Evolutionary conservation across 1,284 basidiomycete genomes (phyloP), one percentile per base, ranked within the genome.

Genomic region (Phylloporus sp.): DNA sequence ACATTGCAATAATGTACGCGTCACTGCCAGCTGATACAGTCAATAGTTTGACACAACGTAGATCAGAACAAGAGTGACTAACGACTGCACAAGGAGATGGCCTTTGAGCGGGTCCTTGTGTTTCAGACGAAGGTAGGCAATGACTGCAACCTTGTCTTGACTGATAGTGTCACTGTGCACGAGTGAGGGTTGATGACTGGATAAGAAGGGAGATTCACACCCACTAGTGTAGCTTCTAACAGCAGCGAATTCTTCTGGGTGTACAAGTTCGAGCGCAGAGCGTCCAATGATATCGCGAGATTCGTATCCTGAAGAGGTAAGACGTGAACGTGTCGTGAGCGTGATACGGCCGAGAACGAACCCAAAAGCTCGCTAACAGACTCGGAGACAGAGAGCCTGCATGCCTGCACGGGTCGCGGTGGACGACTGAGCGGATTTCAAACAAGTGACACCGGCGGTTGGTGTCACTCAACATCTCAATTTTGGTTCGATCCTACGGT

Each of bases 61-160:
- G 15, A 52, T 52, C 60, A 58, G 37, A 45, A 67, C 6, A 27
- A 19, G 65, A 63, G 43, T 47, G 56, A 85, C 90, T 77, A 72
- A 93, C 92, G 67, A 93, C 85, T 41, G 87, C 85, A 75, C 91
- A 92, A 92, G 82, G 56, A 93, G 81, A 74, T 91, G 93, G 12
- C 91, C 91, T 70, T 88, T 88, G 78, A 86, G 86, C 0, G 89
- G 90, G 73, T 91, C 87, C 73, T 92, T 92, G 81, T 93, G 91
- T 73, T 85, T 85, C 80, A 94, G 84, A 61, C 91, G 89, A 60
- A 94, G 82, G 73, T 94, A 94, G 2, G 88, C 89, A 29, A 94
- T 83, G 32, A 87, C 89, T 1, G 92, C 92, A 1, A 91, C 91
- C 74, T 93, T 91, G 80, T 94, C 91, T 72, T 90, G 85, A 47